These are phyloP conservation scores for Monilinia aucupariae DNA, from an alignment of 2,329 filamentous ascomycete species.

Conservation along the genomic window DNA sequence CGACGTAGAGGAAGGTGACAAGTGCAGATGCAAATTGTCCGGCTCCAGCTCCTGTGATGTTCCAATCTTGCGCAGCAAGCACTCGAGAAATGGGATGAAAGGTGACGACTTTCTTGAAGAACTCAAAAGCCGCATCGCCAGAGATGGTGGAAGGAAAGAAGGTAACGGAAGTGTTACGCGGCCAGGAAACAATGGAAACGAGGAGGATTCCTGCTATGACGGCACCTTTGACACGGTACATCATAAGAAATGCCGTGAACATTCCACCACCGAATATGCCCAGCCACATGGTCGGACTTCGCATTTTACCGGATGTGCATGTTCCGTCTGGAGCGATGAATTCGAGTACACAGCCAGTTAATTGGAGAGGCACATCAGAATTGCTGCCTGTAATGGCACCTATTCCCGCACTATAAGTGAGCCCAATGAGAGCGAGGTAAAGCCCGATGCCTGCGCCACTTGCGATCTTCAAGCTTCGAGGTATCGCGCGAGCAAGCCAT, in stretches of 20 bases:
- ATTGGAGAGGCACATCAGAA: slow-evolving; percentile 62
- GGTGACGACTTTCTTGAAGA: slow-evolving; percentile 81
- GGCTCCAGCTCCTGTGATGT: slow-evolving; percentile 61
- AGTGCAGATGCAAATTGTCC: slow-evolving; percentile 77
- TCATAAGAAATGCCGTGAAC: slow-evolving; percentile 72
- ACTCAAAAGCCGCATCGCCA: slow-evolving; percentile 69
- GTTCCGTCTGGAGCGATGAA: slow-evolving; percentile 44
- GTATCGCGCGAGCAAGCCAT: slow-evolving; percentile 80
- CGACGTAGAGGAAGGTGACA: slow-evolving; percentile 85
- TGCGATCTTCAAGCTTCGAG: slow-evolving; percentile 78
- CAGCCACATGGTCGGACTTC: slow-evolving; percentile 77
- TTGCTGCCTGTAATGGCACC: slow-evolving; percentile 69
- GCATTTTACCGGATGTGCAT: slow-evolving; percentile 70
- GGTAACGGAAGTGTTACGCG: slow-evolving; percentile 67
- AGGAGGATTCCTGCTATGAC: slow-evolving; percentile 79
- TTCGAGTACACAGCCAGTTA: slow-evolving; percentile 52
- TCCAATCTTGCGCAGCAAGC: slow-evolving; percentile 69
- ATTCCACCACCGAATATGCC: slow-evolving; percentile 83
- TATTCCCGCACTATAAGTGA: slow-evolving; percentile 78
- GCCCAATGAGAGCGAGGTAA: slow-evolving; percentile 63
- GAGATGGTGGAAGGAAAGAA: slow-evolving; percentile 70
- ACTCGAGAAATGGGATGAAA: slow-evolving; percentile 72
- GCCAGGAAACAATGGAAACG: slow-evolving; percentile 86
- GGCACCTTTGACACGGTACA: slow-evolving; percentile 82
- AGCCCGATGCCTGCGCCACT: slow-evolving; percentile 82